These are phyloP conservation scores for Termitomyces sp. DNA, from an alignment of 768 basidiomycete genomes.

Conservation along the genomic window DNA sequence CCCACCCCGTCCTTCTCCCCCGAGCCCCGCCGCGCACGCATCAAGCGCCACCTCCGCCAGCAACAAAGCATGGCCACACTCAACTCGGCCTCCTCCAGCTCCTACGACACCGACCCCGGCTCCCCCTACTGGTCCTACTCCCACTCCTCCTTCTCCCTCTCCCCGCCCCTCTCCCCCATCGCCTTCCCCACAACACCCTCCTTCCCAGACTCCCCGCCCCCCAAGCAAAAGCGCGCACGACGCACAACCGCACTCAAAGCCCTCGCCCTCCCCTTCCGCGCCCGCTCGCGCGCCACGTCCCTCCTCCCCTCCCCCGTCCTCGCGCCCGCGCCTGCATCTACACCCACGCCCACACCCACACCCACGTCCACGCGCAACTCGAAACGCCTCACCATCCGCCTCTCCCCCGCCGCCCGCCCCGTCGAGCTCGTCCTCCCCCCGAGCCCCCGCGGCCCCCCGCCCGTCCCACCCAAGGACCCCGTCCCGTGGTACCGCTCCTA, in stretches of 20 bases:
- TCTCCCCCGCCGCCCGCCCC: background rate
- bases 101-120: background rate
- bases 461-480: background rate
- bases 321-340: background rate
- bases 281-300: background rate
- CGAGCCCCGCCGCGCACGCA: background rate
- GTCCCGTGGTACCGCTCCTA: no score
- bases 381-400: background rate
- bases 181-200: background rate
- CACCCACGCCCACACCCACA: background rate
- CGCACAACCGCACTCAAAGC: background rate
- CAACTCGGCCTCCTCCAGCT: background rate
- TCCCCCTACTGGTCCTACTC: background rate
- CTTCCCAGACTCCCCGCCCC: background rate
- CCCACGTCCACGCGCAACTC: background rate
- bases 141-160: background rate
- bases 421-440: background rate
- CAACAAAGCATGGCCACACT: background rate
- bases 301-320: background rate
- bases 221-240: background rate
- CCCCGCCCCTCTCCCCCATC: background rate
- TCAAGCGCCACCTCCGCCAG: background rate
- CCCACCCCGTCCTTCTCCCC: background rate
- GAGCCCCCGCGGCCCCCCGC: background rate
- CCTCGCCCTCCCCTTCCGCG: background rate